phyloP scores from a whole-genome alignment of 2,329 filamentous ascomycete genomes.

The Coniochaeta ligniaria region DNA sequence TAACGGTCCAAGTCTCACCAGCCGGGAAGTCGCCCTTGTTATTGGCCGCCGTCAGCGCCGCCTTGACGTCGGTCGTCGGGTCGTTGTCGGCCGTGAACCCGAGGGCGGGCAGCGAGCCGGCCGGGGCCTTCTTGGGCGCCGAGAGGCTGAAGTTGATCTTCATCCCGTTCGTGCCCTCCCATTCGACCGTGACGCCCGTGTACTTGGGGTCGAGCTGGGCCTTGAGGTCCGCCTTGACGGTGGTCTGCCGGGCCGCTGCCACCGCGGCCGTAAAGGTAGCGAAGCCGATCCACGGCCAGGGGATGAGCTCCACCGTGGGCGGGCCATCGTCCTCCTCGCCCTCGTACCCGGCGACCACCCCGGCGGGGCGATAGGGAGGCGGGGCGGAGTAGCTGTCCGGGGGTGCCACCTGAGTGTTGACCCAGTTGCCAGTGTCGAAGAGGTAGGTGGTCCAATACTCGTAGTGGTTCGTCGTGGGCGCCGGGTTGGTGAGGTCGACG shows the following conservation, averaged over 20 bases:
- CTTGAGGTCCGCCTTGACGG: not conserved
- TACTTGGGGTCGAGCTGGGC: not conserved
- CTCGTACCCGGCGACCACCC: not conserved
- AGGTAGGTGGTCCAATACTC: not conserved
- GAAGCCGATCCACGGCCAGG: not conserved
- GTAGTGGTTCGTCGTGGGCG: not conserved
- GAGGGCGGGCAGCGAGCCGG: not conserved
- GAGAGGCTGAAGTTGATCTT: not conserved
- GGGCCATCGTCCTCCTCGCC: not conserved
- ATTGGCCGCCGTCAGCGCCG: not conserved
- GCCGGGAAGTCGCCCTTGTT: not conserved
- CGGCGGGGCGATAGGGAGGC: not conserved
- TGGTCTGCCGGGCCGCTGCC: not conserved
- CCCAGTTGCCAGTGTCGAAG: not conserved
- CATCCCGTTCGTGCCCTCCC: not conserved
- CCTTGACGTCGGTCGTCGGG: not conserved
- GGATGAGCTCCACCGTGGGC: not conserved
- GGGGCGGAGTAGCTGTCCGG: not conserved
- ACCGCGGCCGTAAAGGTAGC: not conserved
- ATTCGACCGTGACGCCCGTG: not conserved
- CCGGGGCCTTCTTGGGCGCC: not conserved
- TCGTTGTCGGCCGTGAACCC: not conserved
- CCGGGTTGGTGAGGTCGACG: not conserved
- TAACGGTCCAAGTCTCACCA: not conserved
- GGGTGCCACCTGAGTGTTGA: not conserved